Conservation (phyloP, 768 basidiomycete species). For the Cyclocybe aegerita region DNA sequence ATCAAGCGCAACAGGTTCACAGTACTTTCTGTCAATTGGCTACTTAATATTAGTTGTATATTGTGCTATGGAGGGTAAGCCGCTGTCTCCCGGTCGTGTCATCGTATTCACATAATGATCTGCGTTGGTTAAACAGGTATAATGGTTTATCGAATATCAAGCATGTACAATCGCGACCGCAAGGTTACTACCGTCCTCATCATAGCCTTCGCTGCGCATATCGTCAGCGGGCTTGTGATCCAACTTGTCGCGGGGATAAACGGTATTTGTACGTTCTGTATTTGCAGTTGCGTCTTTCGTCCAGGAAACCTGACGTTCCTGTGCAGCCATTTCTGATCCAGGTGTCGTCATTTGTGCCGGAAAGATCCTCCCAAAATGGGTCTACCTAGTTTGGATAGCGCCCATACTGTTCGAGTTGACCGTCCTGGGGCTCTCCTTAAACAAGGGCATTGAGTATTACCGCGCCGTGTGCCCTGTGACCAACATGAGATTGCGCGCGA, state of each 20-base stretch:
- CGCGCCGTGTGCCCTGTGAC: neutral
- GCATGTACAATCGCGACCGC: constrained; percentile 14
- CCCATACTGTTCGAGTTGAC: constrained; percentile 7
- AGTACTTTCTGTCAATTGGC: too few species aligned
- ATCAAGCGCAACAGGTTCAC: too few species aligned
- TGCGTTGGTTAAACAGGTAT: constrained; percentile 4
- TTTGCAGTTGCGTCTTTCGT: too few species aligned
- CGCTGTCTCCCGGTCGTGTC: neutral
- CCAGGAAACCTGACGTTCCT: too few species aligned
- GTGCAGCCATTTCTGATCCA: constrained; percentile 5
- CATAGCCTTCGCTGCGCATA: constrained; percentile 1
- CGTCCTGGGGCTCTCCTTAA: constrained; percentile 5
- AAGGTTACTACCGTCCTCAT: constrained; percentile 3
- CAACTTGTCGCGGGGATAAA: neutral
- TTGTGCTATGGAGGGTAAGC: constrained; percentile 4
- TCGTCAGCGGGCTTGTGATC: neutral
- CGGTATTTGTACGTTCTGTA: neutral
- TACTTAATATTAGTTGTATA: too few species aligned
- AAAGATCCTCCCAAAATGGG: constrained; percentile 6
- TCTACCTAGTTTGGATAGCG: constrained; percentile 11
- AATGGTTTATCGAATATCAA: constrained; percentile 15
- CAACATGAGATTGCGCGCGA: neutral
- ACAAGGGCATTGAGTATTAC: constrained; percentile 8
- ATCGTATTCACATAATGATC: neutral
- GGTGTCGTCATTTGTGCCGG: constrained; percentile 5